Percentiles rank a stretch among this genome's conserved stretches.
These are phyloP conservation scores for Garcia nutans DNA, from an alignment of 345 rosid genomes.

Conservation along the genomic window DNA sequence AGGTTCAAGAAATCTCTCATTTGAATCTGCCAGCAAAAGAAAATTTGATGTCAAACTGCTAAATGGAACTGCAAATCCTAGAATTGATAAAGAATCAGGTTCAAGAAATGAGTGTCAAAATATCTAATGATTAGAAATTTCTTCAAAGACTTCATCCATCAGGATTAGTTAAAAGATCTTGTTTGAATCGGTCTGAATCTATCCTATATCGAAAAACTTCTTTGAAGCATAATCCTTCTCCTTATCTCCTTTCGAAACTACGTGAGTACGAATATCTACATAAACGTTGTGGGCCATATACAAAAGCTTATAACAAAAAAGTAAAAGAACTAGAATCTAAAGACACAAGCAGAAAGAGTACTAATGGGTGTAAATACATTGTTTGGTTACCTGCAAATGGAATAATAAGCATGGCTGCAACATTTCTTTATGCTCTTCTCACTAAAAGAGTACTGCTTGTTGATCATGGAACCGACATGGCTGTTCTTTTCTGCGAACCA, in stretches of 20 bases:
- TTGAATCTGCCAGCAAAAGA: not conserved
- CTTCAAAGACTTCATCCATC: conserved; percentile 14
- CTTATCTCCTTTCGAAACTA: conserved; percentile 18
- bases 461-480: conserved; percentile 18
- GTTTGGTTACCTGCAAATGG: conserved; percentile 26
- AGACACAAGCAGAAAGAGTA: not conserved
- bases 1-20: not conserved
- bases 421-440: conserved; percentile 27
- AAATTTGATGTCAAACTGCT: not conserved
- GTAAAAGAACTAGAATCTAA: not conserved
- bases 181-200: conserved; percentile 18
- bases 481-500: conserved; percentile 29
- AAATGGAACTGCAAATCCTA: not conserved
- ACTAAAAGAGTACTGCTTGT: conserved; percentile 25
- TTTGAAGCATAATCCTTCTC: conserved; percentile 19
- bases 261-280: conserved; percentile 19
- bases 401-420: conserved; percentile 26
- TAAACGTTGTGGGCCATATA: conserved; percentile 13
- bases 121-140: conserved; percentile 4
- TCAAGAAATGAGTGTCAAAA: not conserved
- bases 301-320: conserved; percentile 6
- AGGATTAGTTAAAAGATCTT: conserved; percentile 18
- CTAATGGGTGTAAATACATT: conserved; percentile 19
- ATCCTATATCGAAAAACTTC: conserved; percentile 17
- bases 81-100: not conserved